These are phyloP conservation scores for Thelephora aurantiotincta DNA, from an alignment of 768 basidiomycete genomes.

Conservation along the genomic window DNA sequence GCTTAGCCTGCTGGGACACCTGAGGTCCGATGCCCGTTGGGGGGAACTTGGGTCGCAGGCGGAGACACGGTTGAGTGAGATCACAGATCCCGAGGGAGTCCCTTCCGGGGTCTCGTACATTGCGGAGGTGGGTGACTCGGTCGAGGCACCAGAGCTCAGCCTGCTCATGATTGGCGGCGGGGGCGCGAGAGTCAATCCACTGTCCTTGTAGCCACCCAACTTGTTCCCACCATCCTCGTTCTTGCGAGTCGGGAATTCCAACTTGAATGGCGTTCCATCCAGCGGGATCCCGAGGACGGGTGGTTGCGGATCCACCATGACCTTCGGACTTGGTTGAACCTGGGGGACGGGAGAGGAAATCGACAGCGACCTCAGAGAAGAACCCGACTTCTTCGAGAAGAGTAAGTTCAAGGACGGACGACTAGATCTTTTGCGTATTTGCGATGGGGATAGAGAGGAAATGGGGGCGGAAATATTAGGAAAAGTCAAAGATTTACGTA, in stretches of 20 bases:
- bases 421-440: slow-evolving; percentile 28
- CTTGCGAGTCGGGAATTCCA: slow-evolving; percentile 1
- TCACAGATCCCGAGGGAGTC: not conserved
- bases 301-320: slow-evolving; percentile 9
- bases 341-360: slow-evolving; percentile 19
- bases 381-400: slow-evolving; percentile 49
- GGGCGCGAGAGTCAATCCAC: not conserved
- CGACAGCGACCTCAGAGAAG: slow-evolving; percentile 24
- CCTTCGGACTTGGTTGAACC: slow-evolving; percentile 24
- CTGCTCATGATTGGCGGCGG: not conserved
- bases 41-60: too few species aligned
- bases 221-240: slow-evolving; percentile 1
- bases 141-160: slow-evolving; percentile 3
- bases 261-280: too few species aligned
- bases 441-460: slow-evolving; percentile 22
- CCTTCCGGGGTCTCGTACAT: slow-evolving; percentile 11
- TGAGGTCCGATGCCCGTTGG: not conserved
- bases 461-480: slow-evolving; percentile 10
- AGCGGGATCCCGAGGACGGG: slow-evolving; percentile 1
- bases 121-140: slow-evolving; percentile 13
- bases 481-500: not conserved
- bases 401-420: slow-evolving; percentile 58
- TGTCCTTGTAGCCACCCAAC: not conserved
- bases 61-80: not conserved
- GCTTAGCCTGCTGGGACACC: not conserved